These are phyloP conservation scores for Nannochloris sp. DNA, from an alignment of 139 green algal species.

Conservation along the genomic window DNA sequence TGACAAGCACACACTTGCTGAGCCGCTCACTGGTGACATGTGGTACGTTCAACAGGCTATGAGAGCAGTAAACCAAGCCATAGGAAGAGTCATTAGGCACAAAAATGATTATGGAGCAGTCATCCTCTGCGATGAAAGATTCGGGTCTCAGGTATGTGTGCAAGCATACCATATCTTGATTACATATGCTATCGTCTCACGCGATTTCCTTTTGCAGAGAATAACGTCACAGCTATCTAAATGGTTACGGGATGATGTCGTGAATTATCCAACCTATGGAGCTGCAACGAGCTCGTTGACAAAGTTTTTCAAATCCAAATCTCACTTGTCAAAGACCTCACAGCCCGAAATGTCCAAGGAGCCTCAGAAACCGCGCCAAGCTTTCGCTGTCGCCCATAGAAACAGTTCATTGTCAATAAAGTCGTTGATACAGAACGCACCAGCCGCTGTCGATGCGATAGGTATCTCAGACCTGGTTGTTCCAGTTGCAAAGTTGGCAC, in stretches of 20 bases:
- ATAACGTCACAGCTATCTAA: slow-evolving; percentile 50
- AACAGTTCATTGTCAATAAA: too few relatives aligned
- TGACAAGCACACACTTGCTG: neutral
- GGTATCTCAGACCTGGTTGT: slow-evolving; percentile 14
- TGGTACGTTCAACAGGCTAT: slow-evolving; percentile 74
- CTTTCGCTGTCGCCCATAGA: too few relatives aligned
- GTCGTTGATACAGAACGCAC: slow-evolving; percentile 16
- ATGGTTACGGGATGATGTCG: slow-evolving; percentile 62
- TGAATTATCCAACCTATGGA: slow-evolving; percentile 53
- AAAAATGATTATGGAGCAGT: slow-evolving; percentile 85
- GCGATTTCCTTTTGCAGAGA: neutral
- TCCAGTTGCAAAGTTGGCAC: neutral
- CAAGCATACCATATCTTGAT: too few relatives aligned
- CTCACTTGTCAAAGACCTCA: neutral
- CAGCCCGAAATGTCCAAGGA: too few relatives aligned
- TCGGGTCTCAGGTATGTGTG: slow-evolving; percentile 12
- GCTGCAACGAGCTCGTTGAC: slow-evolving; percentile 49
- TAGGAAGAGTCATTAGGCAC: slow-evolving; percentile 95
- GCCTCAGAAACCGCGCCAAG: too few relatives aligned
- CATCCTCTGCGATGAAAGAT: slow-evolving; percentile 76
- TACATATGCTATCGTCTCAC: neutral
- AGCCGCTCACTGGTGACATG: slow-evolving; percentile 11
- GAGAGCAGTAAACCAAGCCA: slow-evolving; percentile 91
- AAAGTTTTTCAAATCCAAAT: slow-evolving; percentile 67
- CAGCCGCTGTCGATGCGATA: slow-evolving; percentile 11